A percentile compares a stretch with the other conserved stretches of the same genome.
Conservation (phyloP, 192 early-diverging fungal genomes). For the Thamnidium elegans region DNA sequence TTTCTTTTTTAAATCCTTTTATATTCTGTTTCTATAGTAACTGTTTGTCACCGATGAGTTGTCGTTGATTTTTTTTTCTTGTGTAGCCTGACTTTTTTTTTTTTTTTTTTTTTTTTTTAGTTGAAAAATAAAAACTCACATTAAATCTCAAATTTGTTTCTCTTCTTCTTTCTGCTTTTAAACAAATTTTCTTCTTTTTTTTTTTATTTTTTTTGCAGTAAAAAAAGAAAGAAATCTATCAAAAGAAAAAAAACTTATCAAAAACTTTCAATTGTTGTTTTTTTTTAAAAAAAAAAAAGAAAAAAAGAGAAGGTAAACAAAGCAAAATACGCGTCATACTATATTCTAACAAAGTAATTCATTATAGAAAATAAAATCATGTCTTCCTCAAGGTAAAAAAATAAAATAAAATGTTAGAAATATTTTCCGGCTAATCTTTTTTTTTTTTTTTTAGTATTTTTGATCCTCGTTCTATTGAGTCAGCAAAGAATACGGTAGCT, state of each 20-base stretch:
- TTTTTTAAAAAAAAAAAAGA: no score
- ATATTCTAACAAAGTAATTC: background rate
- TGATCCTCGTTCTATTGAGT: conserved; percentile 31
- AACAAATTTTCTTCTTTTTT: background rate
- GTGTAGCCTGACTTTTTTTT: background rate
- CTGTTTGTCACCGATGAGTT: background rate
- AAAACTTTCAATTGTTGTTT: no score
- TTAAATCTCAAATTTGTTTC: conserved; percentile 9
- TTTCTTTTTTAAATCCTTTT: no score
- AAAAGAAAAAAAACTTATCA: no score
- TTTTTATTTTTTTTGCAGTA: background rate
- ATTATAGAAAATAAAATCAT: conserved; percentile 4
- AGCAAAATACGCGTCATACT: background rate
- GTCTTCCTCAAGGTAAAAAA: conserved; percentile 15
- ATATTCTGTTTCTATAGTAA: no score
- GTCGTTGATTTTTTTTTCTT: background rate
- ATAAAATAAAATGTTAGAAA: no score
- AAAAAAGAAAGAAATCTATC: no score
- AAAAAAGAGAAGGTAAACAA: no score
- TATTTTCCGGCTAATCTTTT: background rate
- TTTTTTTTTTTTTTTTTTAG: conserved; percentile 6
- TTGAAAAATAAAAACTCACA: conserved; percentile 6
- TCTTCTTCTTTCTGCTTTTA: no score
- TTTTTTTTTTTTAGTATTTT: conserved; percentile 17
- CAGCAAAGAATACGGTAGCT: conserved; percentile 30